phyloP scores from a whole-genome alignment of 495 filamentous ascomycete species.

The Tuber melanosporum region DNA sequence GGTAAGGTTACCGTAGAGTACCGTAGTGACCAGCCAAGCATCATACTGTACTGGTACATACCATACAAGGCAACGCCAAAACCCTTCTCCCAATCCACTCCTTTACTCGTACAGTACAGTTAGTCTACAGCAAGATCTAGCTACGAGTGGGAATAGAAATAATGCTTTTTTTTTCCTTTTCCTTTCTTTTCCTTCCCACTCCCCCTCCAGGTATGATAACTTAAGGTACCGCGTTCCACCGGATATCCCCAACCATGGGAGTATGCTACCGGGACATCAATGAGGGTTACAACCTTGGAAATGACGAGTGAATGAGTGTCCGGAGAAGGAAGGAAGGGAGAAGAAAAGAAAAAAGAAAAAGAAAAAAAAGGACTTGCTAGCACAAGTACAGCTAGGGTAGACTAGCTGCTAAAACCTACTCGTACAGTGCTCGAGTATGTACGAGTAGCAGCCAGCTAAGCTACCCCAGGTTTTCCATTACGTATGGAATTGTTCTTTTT shows the following conservation, averaged over 20 bases:
- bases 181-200: not conserved
- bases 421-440: no score
- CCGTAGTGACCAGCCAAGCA: not conserved
- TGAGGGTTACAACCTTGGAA: not conserved
- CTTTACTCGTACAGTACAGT: not conserved
- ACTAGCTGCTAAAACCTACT: not conserved
- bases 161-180: not conserved
- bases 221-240: not conserved
- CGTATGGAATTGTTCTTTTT: conserved; percentile 24
- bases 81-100: not conserved
- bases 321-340: not conserved
- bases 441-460: conserved; percentile 5
- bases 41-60: not conserved
- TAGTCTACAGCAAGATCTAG: not conserved
- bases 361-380: not conserved
- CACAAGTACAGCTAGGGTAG: not conserved
- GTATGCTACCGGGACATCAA: not conserved
- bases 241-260: not conserved
- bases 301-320: not conserved
- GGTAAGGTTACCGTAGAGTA: not conserved
- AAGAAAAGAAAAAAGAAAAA: no score
- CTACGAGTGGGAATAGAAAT: not conserved
- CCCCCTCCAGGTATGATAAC: not conserved
- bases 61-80: not conserved
- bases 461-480: conserved; percentile 33